Base-by-base conservation (phyloP, 208 protist genomes). In the Porcisia deanei region DNA sequence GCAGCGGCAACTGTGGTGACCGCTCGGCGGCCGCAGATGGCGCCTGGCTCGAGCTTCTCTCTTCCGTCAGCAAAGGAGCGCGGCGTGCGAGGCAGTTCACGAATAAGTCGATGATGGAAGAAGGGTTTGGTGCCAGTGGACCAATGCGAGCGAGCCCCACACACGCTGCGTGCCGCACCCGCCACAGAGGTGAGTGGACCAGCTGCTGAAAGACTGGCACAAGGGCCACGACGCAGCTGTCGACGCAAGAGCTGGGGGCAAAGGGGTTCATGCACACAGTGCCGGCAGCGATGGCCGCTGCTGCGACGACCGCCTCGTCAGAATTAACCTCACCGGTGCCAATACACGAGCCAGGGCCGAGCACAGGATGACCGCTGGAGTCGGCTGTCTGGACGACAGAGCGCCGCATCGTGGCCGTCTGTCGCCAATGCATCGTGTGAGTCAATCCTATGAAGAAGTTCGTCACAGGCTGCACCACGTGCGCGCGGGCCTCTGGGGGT, bases 141-240 rank as follows among this genome's bases (percentile, higher is more conserved):
- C 83, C 88, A 6, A 92, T 41, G 49, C 82, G 77, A 16, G 88
- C 88, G 2, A 95, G 83, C 18, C 85, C 88, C 57, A 91, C 76
- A 68, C 87, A 91, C 22, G 88, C 88, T 9, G 77, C 86, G 71
- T 90, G 84, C 54, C 90, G 87, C 76, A 94, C 74, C 4, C 81
- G 73, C 82, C 80, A 84, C 37, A 70, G 76, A 7, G 83, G 73
- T 52, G 89, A 74, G 43, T 74, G 18, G 7, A 88, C 71, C 60
- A 87, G 73, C 71, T 85, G 75, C 72, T 55, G 43, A 43, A 84
- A 58, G 3, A 80, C 66, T 37, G 73, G 54, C 8, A 72, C 52
- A 7, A 75, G 47, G 12, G 73, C 59, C 8, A 58, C 65, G 0
- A 47, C 52, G 37, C 72, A 69, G 57, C 53, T 49, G 0, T 70